Evolutionary conservation across 2,329 filamentous ascomycete species (phyloP), one percentile per base, ranked within the genome.

Genomic region (Cordyceps fumosorosea): DNA sequence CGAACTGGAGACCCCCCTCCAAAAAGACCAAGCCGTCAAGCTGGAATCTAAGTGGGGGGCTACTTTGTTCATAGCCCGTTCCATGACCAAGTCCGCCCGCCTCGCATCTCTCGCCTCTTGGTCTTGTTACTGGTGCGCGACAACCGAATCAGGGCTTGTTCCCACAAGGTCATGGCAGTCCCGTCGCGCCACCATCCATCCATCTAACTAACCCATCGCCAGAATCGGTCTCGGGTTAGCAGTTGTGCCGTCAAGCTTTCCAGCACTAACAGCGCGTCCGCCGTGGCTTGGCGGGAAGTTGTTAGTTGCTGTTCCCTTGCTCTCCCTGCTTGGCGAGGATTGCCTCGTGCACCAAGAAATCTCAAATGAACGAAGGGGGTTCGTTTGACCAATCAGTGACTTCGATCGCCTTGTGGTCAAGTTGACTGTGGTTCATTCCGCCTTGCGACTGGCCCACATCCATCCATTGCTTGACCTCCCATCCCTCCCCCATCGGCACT

Each of bases 211-310:
- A 12, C 18, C 29, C 14, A 18, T 44, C 40, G 40, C 4, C 20
- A n/a, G 29, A 47, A 47, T 34, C 40, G 42, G 54, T 47, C 24
- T 51, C 56, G 56, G 56, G 56, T 58, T 58, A 51, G 56, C 10
- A 58, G 56, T 50, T 50, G 56, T 12, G 14, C 56, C 56, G 56
- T 58, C 56, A 58, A 57, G 42, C 24, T 45, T 56, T 56, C 2
- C 18, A 6, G 45, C 56, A 58, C 56, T 58, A 58, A 58, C 56
- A 51, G 50, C 32, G 16, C 16, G 5, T 50, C 14, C 14, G 29
- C 18, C 16, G n/a, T 12, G 5, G 16, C 53, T 45, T 45, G 22
- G 40, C 40, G 37, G n/a, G 22, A 18, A 10, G 11, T 8, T 44
- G 53, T 56, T 56, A 56, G 37, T 22, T 4, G 2, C 16, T 12